phyloP scores from a whole-genome alignment of 331 rosid genomes.

The Pyracantha coccinea region DNA sequence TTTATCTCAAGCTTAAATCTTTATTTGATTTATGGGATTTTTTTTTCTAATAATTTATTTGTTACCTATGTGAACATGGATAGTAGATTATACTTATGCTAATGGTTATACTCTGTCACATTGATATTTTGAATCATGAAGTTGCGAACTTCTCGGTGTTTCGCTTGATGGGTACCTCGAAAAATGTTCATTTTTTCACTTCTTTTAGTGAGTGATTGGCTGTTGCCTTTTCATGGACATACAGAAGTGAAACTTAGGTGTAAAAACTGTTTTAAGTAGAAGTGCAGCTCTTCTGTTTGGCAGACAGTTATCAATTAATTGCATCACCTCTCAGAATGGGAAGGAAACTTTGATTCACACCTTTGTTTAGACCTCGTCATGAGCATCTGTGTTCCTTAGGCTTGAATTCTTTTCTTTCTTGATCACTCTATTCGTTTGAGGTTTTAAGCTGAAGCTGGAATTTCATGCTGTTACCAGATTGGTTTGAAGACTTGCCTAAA shows the following conservation, averaged over 20 bases:
- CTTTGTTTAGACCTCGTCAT: background rate
- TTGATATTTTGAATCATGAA: background rate
- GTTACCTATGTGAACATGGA: background rate
- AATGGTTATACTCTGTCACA: background rate
- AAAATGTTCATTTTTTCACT: background rate
- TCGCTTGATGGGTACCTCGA: background rate
- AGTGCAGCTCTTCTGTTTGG: background rate
- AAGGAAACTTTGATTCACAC: background rate
- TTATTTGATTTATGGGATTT: background rate
- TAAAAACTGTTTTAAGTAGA: background rate
- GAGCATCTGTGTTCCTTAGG: background rate
- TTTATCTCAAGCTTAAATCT: background rate
- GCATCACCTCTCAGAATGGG: background rate
- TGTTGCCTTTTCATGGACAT: background rate
- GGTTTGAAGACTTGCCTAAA: conserved; percentile 62
- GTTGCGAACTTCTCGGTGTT: background rate
- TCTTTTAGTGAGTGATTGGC: background rate
- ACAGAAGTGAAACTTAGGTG: background rate
- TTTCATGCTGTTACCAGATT: conserved; percentile 38
- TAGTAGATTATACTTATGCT: background rate
- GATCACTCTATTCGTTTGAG: background rate
- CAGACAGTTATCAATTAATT: background rate
- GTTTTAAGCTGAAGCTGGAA: conserved; percentile 7
- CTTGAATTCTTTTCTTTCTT: background rate
- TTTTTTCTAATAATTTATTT: too few species aligned